Evolutionary conservation across 176 grass and related monocot species (phyloP).

Genomic region (Themeda triandra): DNA sequence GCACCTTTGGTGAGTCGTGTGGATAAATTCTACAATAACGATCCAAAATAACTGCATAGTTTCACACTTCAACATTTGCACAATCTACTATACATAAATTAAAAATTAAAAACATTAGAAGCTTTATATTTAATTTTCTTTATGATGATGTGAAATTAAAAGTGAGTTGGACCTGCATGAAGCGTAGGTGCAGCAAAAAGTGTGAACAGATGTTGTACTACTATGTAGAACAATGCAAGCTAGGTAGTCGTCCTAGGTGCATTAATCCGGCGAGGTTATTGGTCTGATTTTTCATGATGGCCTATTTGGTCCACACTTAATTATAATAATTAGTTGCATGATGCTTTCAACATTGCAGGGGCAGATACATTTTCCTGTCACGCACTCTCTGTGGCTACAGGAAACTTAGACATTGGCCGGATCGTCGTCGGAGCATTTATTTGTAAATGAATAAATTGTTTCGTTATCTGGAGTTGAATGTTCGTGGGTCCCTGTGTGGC

Average conservation of each 20-base stretch:
- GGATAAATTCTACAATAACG: too few species aligned
- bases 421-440: background rate
- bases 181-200: too few species aligned
- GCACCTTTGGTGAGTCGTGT: too few species aligned
- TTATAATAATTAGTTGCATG: constrained; percentile 1
- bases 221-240: background rate
- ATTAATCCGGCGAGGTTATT: background rate
- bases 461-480: background rate
- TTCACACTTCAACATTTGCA: too few species aligned
- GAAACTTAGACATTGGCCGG: background rate
- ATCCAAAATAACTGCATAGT: too few species aligned
- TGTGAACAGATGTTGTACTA: background rate
- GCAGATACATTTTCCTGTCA: background rate
- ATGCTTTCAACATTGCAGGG: constrained; percentile 5
- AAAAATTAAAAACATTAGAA: too few species aligned
- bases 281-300: background rate
- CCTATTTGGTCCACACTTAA: background rate
- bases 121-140: too few species aligned
- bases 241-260: background rate
- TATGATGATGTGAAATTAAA: too few species aligned
- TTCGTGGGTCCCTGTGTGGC: background rate
- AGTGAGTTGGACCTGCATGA: too few species aligned
- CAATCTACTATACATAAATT: too few species aligned
- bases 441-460: background rate
- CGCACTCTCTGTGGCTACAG: background rate